These are phyloP conservation scores for Sporothrix luriei DNA, from an alignment of 2,329 filamentous ascomycete genomes.

Conservation along the genomic window DNA sequence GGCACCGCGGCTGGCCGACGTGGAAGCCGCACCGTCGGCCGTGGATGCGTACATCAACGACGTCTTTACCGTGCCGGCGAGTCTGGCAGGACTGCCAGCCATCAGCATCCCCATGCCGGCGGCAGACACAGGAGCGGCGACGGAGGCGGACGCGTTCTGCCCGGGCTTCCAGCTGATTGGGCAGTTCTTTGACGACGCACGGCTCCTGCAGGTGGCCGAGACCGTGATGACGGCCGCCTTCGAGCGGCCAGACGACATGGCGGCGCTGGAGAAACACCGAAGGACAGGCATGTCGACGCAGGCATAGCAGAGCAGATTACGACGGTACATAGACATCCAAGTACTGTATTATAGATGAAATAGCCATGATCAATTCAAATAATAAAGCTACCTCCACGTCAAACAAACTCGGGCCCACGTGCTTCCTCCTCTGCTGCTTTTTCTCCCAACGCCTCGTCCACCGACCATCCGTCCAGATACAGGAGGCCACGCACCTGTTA, in stretches of 20 bases:
- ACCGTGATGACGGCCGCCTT: slow-evolving; percentile 43
- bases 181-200: slow-evolving; percentile 76
- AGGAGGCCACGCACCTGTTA: slow-evolving; percentile 30
- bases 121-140: slow-evolving; percentile 31
- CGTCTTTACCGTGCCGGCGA: slow-evolving; percentile 93
- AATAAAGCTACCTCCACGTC: not conserved
- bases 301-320: not conserved
- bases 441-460: not conserved
- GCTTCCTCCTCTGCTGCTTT: not conserved
- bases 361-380: not conserved
- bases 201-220: slow-evolving; percentile 62
- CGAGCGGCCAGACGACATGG: slow-evolving; percentile 28
- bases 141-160: slow-evolving; percentile 21
- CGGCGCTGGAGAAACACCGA: slow-evolving; percentile 28
- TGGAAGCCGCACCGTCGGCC: slow-evolving; percentile 49
- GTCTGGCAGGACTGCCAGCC: slow-evolving; percentile 85
- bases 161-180: slow-evolving; percentile 75
- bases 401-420: not conserved
- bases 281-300: slow-evolving; percentile 20
- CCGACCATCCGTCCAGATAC: not conserved
- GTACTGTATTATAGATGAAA: slow-evolving; percentile 16
- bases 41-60: slow-evolving; percentile 90
- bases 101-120: slow-evolving; percentile 73
- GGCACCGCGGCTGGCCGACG: slow-evolving; percentile 46
- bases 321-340: not conserved